A percentile compares a stretch with the other conserved stretches of the same genome.
These are phyloP conservation scores for Microcyclosporella mali DNA, from an alignment of 2,329 filamentous ascomycete species.

Conservation along the genomic window DNA sequence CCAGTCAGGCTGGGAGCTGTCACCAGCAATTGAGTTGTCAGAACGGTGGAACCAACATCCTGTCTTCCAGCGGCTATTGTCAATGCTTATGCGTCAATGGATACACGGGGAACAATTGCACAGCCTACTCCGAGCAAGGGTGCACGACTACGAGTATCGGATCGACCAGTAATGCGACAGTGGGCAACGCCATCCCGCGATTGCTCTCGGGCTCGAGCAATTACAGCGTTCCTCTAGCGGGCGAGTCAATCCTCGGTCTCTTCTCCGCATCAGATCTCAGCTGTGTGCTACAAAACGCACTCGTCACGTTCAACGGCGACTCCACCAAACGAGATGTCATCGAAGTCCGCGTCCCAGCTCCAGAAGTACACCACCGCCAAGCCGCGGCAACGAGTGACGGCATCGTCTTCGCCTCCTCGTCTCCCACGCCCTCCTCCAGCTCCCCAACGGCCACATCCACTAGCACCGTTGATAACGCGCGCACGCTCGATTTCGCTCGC, in stretches of 20 bases:
- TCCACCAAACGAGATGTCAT: slow-evolving; percentile 19
- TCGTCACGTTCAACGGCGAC: slow-evolving; percentile 72
- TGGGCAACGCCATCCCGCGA: slow-evolving; percentile 72
- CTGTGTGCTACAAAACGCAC: slow-evolving; percentile 77
- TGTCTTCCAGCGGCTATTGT: slow-evolving; percentile 56
- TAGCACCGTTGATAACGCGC: slow-evolving; percentile 19
- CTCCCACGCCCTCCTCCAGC: slow-evolving; percentile 13
- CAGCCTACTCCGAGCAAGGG: slow-evolving; percentile 43
- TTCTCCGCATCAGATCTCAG: slow-evolving; percentile 71
- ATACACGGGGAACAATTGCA: slow-evolving; percentile 64
- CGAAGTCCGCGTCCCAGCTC: background rate
- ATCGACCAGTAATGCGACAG: slow-evolving; percentile 60
- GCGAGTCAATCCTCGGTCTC: slow-evolving; percentile 62
- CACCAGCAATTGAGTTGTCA: slow-evolving; percentile 58
- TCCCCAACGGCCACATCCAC: slow-evolving; percentile 11
- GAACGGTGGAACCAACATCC: slow-evolving; percentile 74
- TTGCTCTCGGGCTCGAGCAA: slow-evolving; percentile 62
- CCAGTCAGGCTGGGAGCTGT: slow-evolving; percentile 47
- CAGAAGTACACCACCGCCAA: slow-evolving; percentile 9
- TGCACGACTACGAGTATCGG: slow-evolving; percentile 50
- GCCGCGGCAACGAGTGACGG: slow-evolving; percentile 25
- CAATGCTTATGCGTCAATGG: slow-evolving; percentile 85
- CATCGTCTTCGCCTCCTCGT: slow-evolving; percentile 25
- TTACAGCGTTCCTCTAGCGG: slow-evolving; percentile 70
- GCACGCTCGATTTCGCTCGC: slow-evolving; percentile 40